Base-by-base conservation (phyloP, 1,284 basidiomycete species). In the Cutaneotrichosporon spelunceum region DNA sequence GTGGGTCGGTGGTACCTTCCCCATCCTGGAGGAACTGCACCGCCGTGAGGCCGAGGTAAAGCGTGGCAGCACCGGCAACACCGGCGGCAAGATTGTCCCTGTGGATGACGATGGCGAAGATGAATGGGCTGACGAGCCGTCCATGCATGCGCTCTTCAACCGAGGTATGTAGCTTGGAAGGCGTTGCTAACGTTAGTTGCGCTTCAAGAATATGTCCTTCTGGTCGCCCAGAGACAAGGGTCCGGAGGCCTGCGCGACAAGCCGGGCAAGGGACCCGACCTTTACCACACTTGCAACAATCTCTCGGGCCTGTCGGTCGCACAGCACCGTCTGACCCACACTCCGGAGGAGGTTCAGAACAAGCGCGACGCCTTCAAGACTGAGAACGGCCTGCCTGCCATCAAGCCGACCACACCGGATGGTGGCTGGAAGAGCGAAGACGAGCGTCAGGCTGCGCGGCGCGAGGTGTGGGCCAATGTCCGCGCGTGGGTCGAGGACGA, bases 1-100 rank as follows among this genome's bases (percentile, higher is more conserved):
- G 96, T 99, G 93, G 90, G 91, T 94, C 29, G 95, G 91, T 2
- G 94, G 94, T 0, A 84, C 89, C n/a, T 90, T 96, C 73, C 83
- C 86, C 0, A 80, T 97, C 11, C 79, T 96, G 0, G 88, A 90
- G 58, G 86, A 80, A 23, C 69, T 89, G 13, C 77, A 89, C 34
- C 68, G 66, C 71, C 52, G 72, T n/a, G 72, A 78, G 13, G 62
- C 21, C 33, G 50, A 65, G 33, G 34, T 62, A 13, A 70, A 73
- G 57, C 29, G 50, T 33, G 49, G 48, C 14, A 9, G 13, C 6
- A 42, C 27, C 33, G 42, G 29, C 36, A 30, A 11, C 57, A 48
- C 59, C 36, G 49, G 57, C 53, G 48, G 34, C 42, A 48, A 24
- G 50, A 50, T 45, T 44, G 52, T 57, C 24, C 29, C 61, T 2